Conservation (phyloP, 2,329 filamentous ascomycete species). For the Endothia cerciana region DNA sequence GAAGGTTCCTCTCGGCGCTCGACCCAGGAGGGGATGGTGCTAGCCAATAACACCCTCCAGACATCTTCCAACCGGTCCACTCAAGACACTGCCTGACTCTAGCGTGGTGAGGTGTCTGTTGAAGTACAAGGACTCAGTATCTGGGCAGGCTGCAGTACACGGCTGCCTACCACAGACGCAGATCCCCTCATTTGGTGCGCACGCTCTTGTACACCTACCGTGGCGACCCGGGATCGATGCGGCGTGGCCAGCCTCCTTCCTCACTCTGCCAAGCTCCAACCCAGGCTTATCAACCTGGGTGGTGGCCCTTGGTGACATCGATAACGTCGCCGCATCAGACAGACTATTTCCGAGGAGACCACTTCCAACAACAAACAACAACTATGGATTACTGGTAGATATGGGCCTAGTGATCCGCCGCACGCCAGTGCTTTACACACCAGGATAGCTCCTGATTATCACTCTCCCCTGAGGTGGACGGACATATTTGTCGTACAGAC, state of each 20-base stretch:
- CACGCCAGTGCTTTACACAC: not conserved
- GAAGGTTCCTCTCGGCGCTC: not conserved
- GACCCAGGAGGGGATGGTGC: not conserved
- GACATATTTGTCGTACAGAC: too few species aligned
- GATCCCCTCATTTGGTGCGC: conserved; percentile 14
- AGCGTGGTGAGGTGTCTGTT: not conserved
- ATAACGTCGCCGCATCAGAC: conserved; percentile 6
- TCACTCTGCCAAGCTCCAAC: conserved; percentile 4
- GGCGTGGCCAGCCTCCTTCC: conserved; percentile 7
- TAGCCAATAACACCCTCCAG: not conserved
- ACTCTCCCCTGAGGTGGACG: not conserved
- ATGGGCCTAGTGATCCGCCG: not conserved
- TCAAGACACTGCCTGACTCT: not conserved
- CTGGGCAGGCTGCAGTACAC: conserved; percentile 25
- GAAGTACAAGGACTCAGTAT: not conserved
- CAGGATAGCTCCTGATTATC: not conserved
- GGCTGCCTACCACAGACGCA: conserved; percentile 20
- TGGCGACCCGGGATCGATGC: conserved; percentile 18
- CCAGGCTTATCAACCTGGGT: conserved; percentile 1
- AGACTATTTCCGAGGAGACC: not conserved
- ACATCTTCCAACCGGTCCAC: not conserved
- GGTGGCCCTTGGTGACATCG: not conserved
- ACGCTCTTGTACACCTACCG: conserved; percentile 18
- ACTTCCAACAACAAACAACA: not conserved
- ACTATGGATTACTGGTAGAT: not conserved